Percentiles rank a stretch among this genome's conserved stretches.
Evolutionary conservation across 2,329 filamentous ascomycete genomes (phyloP).

Genomic region (Madurella fahalii): DNA sequence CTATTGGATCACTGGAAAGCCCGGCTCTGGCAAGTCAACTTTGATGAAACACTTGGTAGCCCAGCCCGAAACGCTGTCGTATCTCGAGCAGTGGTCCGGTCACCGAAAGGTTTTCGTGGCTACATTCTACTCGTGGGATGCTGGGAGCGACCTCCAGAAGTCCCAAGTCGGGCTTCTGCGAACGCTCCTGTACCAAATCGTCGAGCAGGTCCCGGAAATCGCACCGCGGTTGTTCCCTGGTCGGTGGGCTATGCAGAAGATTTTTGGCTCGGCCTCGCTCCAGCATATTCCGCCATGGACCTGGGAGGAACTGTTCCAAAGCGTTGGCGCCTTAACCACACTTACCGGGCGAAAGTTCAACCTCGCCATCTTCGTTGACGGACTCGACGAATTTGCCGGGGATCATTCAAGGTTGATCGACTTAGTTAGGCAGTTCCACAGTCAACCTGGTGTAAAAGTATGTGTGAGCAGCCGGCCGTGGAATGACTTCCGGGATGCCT

Average conservation of each 20-base stretch:
- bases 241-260: constrained; percentile 7
- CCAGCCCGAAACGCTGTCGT: neutral
- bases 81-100: constrained; percentile 9
- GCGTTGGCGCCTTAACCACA: neutral
- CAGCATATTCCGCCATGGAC: neutral
- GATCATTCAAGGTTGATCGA: neutral
- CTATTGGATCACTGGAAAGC: too few species aligned
- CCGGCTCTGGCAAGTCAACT: too few species aligned
- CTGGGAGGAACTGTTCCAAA: constrained; percentile 1
- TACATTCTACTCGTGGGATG: constrained; percentile 19
- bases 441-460: neutral
- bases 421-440: neutral
- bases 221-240: constrained; percentile 3
- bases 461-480: constrained; percentile 13
- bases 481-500: constrained; percentile 9
- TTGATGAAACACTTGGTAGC: neutral
- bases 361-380: constrained; percentile 4
- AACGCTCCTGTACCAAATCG: constrained; percentile 11
- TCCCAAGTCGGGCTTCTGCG: constrained; percentile 20
- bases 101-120: neutral
- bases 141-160: constrained; percentile 17
- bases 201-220: constrained; percentile 10
- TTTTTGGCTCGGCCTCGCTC: neutral
- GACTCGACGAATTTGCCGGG: constrained; percentile 5
- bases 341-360: neutral